Conservation (phyloP, 2,329 filamentous ascomycete genomes). For the Fusarium heterosporum region DNA sequence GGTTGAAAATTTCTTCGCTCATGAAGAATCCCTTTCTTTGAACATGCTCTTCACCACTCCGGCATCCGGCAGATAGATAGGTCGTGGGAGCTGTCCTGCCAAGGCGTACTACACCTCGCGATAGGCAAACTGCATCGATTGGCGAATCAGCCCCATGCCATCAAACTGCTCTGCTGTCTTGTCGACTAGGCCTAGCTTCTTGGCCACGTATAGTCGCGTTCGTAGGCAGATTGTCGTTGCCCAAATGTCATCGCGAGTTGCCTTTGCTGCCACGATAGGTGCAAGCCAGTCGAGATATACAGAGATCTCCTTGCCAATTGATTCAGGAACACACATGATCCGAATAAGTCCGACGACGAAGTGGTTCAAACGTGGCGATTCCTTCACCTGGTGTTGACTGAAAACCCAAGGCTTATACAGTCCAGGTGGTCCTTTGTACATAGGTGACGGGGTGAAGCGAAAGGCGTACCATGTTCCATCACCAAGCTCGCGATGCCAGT, state of each 20-base stretch:
- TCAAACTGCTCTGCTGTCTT: conserved; percentile 40
- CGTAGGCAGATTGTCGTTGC: conserved; percentile 48
- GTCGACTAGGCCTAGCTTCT: conserved; percentile 18
- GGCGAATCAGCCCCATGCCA: conserved; percentile 45
- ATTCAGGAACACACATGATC: conserved; percentile 42
- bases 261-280: conserved; percentile 36
- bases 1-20: not conserved
- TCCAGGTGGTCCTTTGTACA: conserved; percentile 19
- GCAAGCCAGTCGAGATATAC: conserved; percentile 52
- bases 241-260: conserved; percentile 48
- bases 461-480: conserved; percentile 48
- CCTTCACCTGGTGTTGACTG: conserved; percentile 30
- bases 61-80: conserved; percentile 44
- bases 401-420: conserved; percentile 35
- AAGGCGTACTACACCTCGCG: conserved; percentile 47
- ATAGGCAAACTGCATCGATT: conserved; percentile 49
- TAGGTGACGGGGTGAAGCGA: conserved; percentile 3
- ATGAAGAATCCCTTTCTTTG: not conserved
- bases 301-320: conserved; percentile 38
- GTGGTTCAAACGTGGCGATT: conserved; percentile 47
- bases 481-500: conserved; percentile 47
- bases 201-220: conserved; percentile 44
- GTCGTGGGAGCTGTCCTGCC: conserved; percentile 49
- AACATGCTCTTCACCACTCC: conserved; percentile 16
- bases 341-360: conserved; percentile 50